A percentile compares a stretch with the other conserved stretches of the same genome.
These are phyloP conservation scores for Penicillium expansum DNA, from an alignment of 2,329 filamentous ascomycete genomes.

Conservation along the genomic window DNA sequence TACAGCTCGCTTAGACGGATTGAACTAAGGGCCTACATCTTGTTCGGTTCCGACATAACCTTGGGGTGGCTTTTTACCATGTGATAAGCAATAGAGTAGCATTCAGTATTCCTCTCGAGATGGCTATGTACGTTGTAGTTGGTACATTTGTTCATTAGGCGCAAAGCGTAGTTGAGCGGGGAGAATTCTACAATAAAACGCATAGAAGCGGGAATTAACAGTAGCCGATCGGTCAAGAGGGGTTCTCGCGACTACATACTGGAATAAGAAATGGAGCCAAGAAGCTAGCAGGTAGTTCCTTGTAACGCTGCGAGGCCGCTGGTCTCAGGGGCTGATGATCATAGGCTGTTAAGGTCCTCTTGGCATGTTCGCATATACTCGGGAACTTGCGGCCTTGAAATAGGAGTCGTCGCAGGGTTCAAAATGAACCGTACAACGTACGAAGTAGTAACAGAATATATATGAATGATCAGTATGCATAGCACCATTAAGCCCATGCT, in stretches of 20 bases:
- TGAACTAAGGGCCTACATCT: not conserved
- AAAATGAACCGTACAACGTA: not conserved
- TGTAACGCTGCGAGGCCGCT: constrained; percentile 5
- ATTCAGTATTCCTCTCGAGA: not conserved
- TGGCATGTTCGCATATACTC: constrained; percentile 1
- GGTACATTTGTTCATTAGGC: not conserved
- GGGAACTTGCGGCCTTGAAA: not conserved
- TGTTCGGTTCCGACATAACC: not conserved
- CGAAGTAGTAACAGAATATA: not conserved
- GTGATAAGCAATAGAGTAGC: not conserved
- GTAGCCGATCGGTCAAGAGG: constrained; percentile 6
- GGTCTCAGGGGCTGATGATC: constrained; percentile 1
- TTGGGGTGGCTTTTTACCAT: not conserved
- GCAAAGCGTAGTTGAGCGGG: not conserved
- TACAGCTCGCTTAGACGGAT: constrained; percentile 5
- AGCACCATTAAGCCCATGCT: not conserved
- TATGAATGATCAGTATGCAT: not conserved
- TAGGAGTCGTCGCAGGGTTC: not conserved
- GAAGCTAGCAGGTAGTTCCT: constrained; percentile 7
- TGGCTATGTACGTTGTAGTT: not conserved
- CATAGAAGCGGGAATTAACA: constrained; percentile 5
- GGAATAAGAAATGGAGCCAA: constrained; percentile 11
- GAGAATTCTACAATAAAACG: not conserved
- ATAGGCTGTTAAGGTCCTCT: not conserved
- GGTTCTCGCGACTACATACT: constrained; percentile 2